These are phyloP conservation scores for Prunus armeniaca DNA, from an alignment of 306 rosid species.

Conservation along the genomic window DNA sequence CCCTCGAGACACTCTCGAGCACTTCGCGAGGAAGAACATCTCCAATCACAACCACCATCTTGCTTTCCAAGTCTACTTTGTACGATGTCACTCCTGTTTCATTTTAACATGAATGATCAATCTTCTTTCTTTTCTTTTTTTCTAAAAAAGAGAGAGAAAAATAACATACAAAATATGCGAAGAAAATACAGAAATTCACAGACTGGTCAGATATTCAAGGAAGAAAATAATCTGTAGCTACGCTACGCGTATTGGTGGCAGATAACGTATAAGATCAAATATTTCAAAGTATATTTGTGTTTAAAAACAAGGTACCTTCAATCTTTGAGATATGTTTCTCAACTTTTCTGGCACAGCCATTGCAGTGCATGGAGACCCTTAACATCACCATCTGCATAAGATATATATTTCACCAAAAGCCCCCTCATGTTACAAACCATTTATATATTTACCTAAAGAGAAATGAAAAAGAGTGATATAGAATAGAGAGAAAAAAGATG, in stretches of 20 bases:
- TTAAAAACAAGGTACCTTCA: conserved; percentile 48
- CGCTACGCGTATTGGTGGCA: no score
- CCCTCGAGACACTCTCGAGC: conserved; percentile 77
- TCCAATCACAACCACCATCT: conserved; percentile 78
- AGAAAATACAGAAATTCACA: neutral
- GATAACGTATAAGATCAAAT: no score
- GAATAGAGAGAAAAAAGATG: neutral
- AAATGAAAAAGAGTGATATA: neutral
- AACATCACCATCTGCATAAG: conserved; percentile 64
- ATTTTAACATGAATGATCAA: neutral
- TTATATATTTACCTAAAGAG: neutral
- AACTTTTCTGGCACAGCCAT: conserved; percentile 89
- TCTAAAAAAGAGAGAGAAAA: neutral
- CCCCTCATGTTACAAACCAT: neutral
- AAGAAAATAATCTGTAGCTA: no score
- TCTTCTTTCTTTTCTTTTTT: no score
- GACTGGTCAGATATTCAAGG: neutral
- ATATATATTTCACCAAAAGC: neutral
- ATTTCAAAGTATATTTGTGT: no score
- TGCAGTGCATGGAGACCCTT: conserved; percentile 91
- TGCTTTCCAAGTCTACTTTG: conserved; percentile 73
- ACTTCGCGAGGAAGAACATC: conserved; percentile 86
- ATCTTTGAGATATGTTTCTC: conserved; percentile 84
- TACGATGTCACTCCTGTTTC: conserved; percentile 74
- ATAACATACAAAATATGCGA: neutral